Evolutionary conservation across 1,139 yeast genomes (phyloP), one percentile per base, ranked within the genome.

Genomic region (Yamadazyma epiphylla): DNA sequence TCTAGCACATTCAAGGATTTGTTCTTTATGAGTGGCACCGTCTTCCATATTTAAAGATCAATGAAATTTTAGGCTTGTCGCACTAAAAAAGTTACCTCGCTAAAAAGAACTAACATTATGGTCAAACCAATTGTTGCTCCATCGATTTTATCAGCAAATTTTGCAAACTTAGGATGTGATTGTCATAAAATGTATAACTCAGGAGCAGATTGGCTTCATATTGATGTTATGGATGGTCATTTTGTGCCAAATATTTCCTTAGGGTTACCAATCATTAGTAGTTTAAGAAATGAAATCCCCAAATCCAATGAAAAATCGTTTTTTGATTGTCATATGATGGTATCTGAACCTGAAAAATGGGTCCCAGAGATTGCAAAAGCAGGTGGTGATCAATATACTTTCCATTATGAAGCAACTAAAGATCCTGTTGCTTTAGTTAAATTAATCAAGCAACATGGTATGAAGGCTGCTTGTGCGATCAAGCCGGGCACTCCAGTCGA

Each of bases 311-410:
- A 53, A 8, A 56, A 59, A 25, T 79, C 83, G n/a, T 89, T 88
- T 54, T 89, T 91, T 52, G 99, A 91, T 59, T 88, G 97, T 59
- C 98, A 91, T 61, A 89, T 91, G 97, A 91, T 91, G 99, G 97
- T 91, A 23, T 68, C 89, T 22, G 78, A 86, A 46, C 99, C 99
- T 12, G 94, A 83, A 55, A 80, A 81, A 55, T 91, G 98, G 98
- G 94, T 91, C 35, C 84, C 77, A 31, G 95, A 84, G 41, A 81
- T 94, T 51, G 97, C 95, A 26, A 77, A 81, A 44, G 94, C 94
- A 26, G 97, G 98, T 36, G 97, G 96, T 27, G 95, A 89, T 58
- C 94, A 84, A 55, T 91, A 87, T 58, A 88, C 97, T 8, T 91
- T 91, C 74, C 99, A 91, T 59, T 84, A 81, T 58, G 99, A 91